Conservation (phyloP, 208 protist genomes). For the Trypanosomatidae sp. region DNA sequence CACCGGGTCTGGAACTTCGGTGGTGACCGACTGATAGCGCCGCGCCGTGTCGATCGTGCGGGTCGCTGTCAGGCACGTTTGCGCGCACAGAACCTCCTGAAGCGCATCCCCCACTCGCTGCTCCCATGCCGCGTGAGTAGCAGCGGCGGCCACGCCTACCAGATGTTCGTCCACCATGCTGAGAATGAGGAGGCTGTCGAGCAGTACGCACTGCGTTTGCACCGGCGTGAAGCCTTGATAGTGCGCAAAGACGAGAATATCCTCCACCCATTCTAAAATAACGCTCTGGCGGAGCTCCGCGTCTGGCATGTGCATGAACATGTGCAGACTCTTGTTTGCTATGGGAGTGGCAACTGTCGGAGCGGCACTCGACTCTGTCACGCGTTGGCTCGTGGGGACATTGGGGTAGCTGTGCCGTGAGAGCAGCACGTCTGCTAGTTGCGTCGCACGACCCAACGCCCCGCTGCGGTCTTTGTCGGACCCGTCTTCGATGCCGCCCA, state of each 20-base stretch:
- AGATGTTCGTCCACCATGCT: conserved; percentile 28
- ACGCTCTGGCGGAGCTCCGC: conserved; percentile 45
- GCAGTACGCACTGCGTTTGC: conserved; percentile 70
- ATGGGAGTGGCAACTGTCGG: background rate
- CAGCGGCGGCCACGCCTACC: conserved; percentile 8
- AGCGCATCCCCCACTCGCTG: conserved; percentile 32
- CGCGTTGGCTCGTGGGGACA: background rate
- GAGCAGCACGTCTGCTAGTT: conserved; percentile 20
- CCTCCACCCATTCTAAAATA: conserved; percentile 78
- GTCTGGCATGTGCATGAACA: conserved; percentile 37
- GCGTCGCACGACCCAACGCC: background rate
- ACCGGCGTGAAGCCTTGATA: conserved; percentile 41
- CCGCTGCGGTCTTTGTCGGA: background rate
- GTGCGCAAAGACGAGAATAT: conserved; percentile 47
- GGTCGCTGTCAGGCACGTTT: conserved; percentile 44
- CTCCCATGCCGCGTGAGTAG: conserved; percentile 18
- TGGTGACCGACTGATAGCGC: conserved; percentile 22
- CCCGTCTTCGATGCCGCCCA: background rate
- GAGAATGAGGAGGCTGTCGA: conserved; percentile 55
- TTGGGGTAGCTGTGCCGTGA: conserved; percentile 15
- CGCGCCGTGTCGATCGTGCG: conserved; percentile 33
- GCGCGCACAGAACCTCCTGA: conserved; percentile 43
- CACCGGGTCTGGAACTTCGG: conserved; percentile 50
- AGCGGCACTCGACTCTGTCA: background rate
- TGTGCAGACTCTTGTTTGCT: background rate